These are phyloP conservation scores for Maudiozyma serrabonitensis DNA, from an alignment of 805 yeast species.

Conservation along the genomic window DNA sequence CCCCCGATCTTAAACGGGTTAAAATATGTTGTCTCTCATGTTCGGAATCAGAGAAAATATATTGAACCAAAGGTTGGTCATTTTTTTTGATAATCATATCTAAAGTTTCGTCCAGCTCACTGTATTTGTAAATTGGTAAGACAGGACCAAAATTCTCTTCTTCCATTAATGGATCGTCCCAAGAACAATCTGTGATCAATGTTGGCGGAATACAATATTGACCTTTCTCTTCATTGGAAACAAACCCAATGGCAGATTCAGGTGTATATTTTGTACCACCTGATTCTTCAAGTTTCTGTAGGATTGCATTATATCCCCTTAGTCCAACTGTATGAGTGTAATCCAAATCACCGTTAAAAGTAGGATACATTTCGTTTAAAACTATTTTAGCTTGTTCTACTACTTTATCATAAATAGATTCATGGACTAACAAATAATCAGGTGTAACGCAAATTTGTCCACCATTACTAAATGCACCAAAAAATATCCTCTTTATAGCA, in stretches of 20 bases:
- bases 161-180: constrained; percentile 64
- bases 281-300: constrained; percentile 35
- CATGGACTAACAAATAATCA: constrained; percentile 70
- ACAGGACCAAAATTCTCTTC: constrained; percentile 81
- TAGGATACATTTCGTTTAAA: constrained; percentile 37
- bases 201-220: constrained; percentile 62
- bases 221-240: constrained; percentile 5
- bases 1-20: constrained; percentile 59
- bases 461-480: constrained; percentile 71
- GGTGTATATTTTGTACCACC: constrained; percentile 34
- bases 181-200: constrained; percentile 48
- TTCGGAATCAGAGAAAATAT: constrained; percentile 48
- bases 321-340: constrained; percentile 55
- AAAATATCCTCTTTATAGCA: constrained; percentile 53
- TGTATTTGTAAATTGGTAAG: constrained; percentile 58
- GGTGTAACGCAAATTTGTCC: constrained; percentile 92
- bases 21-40: constrained; percentile 42
- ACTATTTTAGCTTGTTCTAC: constrained; percentile 33
- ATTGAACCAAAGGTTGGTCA: constrained; percentile 76
- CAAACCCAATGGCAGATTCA: not conserved
- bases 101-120: constrained; percentile 36
- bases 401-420: constrained; percentile 43
- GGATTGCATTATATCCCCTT: constrained; percentile 41
- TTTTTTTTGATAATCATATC: constrained; percentile 36
- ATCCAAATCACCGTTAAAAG: constrained; percentile 29